phyloP scores from a whole-genome alignment of 1,139 yeast genomes.

The Hansenula sp. region DNA sequence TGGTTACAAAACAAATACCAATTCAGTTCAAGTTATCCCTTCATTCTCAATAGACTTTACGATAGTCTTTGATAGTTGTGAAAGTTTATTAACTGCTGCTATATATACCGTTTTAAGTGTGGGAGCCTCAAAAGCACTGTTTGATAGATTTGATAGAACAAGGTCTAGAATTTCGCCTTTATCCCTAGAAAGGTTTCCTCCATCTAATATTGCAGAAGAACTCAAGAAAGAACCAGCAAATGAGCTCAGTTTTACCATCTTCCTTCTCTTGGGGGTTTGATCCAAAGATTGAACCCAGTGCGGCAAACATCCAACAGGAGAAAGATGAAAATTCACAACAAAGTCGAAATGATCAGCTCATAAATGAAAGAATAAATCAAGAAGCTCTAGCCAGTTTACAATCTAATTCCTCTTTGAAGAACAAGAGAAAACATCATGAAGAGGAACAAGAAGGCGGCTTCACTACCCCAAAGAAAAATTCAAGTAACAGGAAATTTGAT shows the following conservation, averaged over 20 bases:
- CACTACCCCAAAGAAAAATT: slow-evolving; percentile 7
- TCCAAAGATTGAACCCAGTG: slow-evolving; percentile 9
- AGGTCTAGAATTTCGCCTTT: too few species aligned
- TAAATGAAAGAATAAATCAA: slow-evolving; percentile 1
- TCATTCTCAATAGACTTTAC: too few species aligned
- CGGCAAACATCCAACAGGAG: not conserved
- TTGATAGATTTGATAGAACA: too few species aligned
- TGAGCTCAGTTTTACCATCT: slow-evolving; percentile 16
- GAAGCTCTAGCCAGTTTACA: slow-evolving; percentile 5
- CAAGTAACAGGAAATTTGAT: slow-evolving; percentile 7
- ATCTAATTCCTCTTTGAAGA: slow-evolving; percentile 5
- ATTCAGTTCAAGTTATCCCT: too few species aligned
- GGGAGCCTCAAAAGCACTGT: too few species aligned
- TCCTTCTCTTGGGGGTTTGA: slow-evolving; percentile 18
- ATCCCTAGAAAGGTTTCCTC: too few species aligned
- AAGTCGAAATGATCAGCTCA: slow-evolving; percentile 1
- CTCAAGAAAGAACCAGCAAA: too few species aligned
- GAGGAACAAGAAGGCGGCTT: slow-evolving; percentile 10
- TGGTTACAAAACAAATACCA: too few species aligned
- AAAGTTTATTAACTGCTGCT: too few species aligned
- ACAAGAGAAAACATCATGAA: slow-evolving; percentile 18
- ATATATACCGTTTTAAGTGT: too few species aligned
- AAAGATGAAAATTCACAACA: not conserved
- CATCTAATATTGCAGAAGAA: too few species aligned
- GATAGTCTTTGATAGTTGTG: too few species aligned